Evolutionary conservation across 768 basidiomycete genomes (phyloP).

Genomic region (Butyriboletus loyo): DNA sequence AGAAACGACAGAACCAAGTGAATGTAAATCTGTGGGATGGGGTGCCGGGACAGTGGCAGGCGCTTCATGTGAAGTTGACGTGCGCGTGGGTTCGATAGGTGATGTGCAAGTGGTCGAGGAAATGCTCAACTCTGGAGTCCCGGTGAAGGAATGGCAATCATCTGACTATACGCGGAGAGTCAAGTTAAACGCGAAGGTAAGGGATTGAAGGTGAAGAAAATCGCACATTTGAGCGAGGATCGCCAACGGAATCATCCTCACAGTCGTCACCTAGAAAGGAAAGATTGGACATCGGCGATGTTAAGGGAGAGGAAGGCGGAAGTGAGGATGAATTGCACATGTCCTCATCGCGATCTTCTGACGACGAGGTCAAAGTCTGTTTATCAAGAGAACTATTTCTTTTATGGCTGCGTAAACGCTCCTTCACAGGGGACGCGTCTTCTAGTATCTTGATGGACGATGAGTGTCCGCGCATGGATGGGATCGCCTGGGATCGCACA

Average conservation of each 20-base stretch:
- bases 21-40: neutral
- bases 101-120: conserved; percentile 10
- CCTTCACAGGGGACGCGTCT: conserved; percentile 4
- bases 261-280: conserved; percentile 32
- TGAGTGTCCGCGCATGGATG: conserved; percentile 19
- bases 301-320: conserved; percentile 43
- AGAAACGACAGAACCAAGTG: neutral
- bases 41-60: neutral
- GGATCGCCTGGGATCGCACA: conserved; percentile 12
- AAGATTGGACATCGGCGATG: conserved; percentile 41
- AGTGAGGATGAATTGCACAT: conserved; percentile 23
- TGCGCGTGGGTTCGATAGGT: conserved; percentile 7
- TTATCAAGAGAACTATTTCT: neutral
- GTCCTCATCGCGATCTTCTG: conserved; percentile 17
- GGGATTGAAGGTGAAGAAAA: conserved; percentile 10
- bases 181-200: neutral
- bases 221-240: conserved; percentile 31
- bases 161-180: conserved; percentile 11
- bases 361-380: neutral
- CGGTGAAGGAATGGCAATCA: neutral
- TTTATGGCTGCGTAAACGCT: conserved; percentile 1
- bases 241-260: conserved; percentile 5
- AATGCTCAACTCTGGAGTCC: conserved; percentile 13
- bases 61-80: neutral
- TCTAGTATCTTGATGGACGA: conserved; percentile 19